These are phyloP conservation scores for Malassezia nana DNA, from an alignment of 1,284 basidiomycete genomes.

Conservation along the genomic window DNA sequence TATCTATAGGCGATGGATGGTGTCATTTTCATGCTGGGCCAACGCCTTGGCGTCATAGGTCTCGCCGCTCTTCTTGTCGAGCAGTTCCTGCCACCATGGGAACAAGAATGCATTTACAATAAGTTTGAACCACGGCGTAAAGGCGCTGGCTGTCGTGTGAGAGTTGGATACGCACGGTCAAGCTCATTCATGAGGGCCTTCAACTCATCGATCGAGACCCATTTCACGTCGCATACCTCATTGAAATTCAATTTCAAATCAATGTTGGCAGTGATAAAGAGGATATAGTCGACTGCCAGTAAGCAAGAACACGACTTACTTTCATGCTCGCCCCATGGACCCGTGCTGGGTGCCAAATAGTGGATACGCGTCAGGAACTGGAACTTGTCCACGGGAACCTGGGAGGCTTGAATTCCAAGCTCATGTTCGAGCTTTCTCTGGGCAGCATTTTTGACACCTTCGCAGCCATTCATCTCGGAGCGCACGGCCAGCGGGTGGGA, in stretches of 20 bases:
- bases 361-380: constrained; percentile 94
- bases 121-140: constrained; percentile 99
- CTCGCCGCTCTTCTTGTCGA: constrained; percentile 51
- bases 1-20: constrained; percentile 35
- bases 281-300: constrained; percentile 84
- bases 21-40: constrained; percentile 30
- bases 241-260: constrained; percentile 74
- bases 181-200: constrained; percentile 77
- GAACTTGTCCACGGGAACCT: constrained; percentile 72
- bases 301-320: constrained; percentile 54
- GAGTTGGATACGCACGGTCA: constrained; percentile 25
- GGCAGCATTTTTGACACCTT: constrained; percentile 72
- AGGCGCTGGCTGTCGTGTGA: constrained; percentile 60
- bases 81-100: constrained; percentile 92
- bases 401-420: constrained; percentile 69
- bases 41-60: constrained; percentile 33
- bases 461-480: constrained; percentile 63
- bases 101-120: constrained; percentile 94
- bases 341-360: constrained; percentile 86
- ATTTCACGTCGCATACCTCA: constrained; percentile 83
- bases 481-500: constrained; percentile 71
- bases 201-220: constrained; percentile 80
- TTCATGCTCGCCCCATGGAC: constrained; percentile 97
- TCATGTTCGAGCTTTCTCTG: constrained; percentile 93
- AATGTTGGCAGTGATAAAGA: constrained; percentile 85